These are phyloP conservation scores for Pyrus bretschneideri DNA, from an alignment of 306 rosid genomes.

Conservation along the genomic window DNA sequence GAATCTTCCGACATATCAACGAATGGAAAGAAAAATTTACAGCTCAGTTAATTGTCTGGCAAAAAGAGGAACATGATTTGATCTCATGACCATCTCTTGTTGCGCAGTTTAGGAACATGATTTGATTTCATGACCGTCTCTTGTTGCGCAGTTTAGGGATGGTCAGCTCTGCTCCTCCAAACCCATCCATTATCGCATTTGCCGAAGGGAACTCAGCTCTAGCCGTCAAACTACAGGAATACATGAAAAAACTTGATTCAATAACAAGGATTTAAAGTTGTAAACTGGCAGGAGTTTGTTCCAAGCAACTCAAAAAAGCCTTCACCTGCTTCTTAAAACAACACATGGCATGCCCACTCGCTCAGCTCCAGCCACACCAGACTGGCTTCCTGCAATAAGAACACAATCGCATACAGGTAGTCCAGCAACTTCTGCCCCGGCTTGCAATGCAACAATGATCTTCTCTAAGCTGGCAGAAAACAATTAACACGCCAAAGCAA, in stretches of 20 bases:
- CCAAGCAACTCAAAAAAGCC: neutral
- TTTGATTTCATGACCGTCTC: constrained; percentile 23
- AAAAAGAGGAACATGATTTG: neutral
- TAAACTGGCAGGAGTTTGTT: neutral
- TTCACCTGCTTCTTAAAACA: constrained; percentile 81
- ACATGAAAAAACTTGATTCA: neutral
- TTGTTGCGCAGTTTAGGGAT: constrained; percentile 50
- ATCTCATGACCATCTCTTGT: constrained; percentile 31
- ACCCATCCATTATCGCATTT: constrained; percentile 63
- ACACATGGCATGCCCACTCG: constrained; percentile 81
- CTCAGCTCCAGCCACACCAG: constrained; percentile 72
- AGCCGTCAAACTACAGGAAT: constrained; percentile 63
- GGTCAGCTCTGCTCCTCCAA: constrained; percentile 86
- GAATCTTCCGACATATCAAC: neutral
- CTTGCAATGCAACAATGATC: constrained; percentile 70
- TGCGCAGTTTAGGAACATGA: constrained; percentile 36
- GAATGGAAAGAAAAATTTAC: neutral
- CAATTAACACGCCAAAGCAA: neutral
- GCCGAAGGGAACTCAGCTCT: constrained; percentile 94
- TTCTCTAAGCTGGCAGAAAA: constrained; percentile 51
- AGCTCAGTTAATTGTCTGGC: neutral
- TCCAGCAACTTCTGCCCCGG: constrained; percentile 82
- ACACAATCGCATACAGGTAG: constrained; percentile 59
- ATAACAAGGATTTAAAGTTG: neutral
- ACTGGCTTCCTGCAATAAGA: constrained; percentile 84